Conservation (phyloP, 2,329 filamentous ascomycete genomes). For the Arthrobotrys conoides region DNA sequence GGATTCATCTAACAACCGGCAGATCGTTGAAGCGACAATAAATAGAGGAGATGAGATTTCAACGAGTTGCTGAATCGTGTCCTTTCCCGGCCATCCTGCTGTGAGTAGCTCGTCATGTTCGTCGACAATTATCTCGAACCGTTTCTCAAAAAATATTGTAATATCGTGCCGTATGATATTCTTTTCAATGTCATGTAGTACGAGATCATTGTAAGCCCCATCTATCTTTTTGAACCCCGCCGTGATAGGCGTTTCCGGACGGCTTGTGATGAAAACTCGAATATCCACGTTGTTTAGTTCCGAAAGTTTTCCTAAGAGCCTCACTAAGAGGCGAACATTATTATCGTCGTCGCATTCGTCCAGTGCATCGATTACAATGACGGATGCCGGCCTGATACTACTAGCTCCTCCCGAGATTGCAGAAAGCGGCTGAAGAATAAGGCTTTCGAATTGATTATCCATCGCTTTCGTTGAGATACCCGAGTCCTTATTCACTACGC, state of each 20-base stretch:
- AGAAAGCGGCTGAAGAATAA: slow-evolving; percentile 7
- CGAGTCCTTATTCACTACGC: neutral
- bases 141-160: neutral
- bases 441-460: neutral
- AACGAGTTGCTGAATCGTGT: neutral
- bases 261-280: slow-evolving; percentile 51
- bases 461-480: slow-evolving; percentile 3
- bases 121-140: slow-evolving; percentile 57
- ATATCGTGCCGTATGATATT: neutral
- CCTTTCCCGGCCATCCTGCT: slow-evolving; percentile 58
- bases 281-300: neutral
- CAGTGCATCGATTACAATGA: slow-evolving; percentile 48
- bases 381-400: neutral
- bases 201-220: neutral
- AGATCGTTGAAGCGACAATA: slow-evolving; percentile 38
- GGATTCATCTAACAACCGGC: neutral
- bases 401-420: neutral
- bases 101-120: neutral
- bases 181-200: neutral
- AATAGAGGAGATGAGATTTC: slow-evolving; percentile 9
- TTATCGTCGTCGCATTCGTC: slow-evolving; percentile 51
- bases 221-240: slow-evolving; percentile 13
- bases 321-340: slow-evolving; percentile 3
- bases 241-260: slow-evolving; percentile 13
- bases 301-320: neutral